Evolutionary conservation across 371 early-diverging fungal species (phyloP), one percentile per base, ranked within the genome.

Genomic region (Chytridiales sp.): DNA sequence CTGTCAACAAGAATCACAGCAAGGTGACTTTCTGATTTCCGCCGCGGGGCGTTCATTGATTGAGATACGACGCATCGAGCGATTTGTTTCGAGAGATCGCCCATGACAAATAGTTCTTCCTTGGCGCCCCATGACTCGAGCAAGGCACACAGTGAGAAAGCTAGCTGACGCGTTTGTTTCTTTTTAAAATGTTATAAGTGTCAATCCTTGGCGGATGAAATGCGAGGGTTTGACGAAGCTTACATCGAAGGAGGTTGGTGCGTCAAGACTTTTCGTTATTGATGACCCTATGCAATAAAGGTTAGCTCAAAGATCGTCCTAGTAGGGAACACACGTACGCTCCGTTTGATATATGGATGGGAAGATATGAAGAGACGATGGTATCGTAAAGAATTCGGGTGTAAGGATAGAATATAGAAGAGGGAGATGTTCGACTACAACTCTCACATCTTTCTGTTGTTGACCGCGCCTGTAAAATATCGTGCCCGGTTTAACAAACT

Each of bases 41-140:
- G 36, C 8, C 60, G 50, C 6, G 71, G 59, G 3, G 67, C 15
- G 9, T 64, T 41, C 42, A 41, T 30, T 5, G 67, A 67, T 31
- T 64, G 63, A 13, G 59, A 31, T 15, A 71, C 41, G n/a, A 67
- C 59, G 42, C 60, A 65, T 22, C 67, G 43, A 1, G 64, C 66
- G 21, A 70, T 35, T n/a, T 48, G 64, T 22, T 57, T 47, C 13
- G 71, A 66, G 3, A 43, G 31, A 5, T 64, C 61, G 13, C 67
- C 70, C 43, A 64, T n/a, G 15, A 53, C 71, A 64, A 71, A 71
- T 9, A 67, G 24, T 47, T 71, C 71, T 19, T 71, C 71, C 29
- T 56, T 52, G 6, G 61, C 21, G 26, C 49, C 19, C 29, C 63
- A 41, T 4, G 40, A 4, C 6, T 67, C 67, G 13, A 71, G 56